Base-by-base conservation (phyloP, 768 basidiomycete genomes). In the Hygrophorus pudorinus region DNA sequence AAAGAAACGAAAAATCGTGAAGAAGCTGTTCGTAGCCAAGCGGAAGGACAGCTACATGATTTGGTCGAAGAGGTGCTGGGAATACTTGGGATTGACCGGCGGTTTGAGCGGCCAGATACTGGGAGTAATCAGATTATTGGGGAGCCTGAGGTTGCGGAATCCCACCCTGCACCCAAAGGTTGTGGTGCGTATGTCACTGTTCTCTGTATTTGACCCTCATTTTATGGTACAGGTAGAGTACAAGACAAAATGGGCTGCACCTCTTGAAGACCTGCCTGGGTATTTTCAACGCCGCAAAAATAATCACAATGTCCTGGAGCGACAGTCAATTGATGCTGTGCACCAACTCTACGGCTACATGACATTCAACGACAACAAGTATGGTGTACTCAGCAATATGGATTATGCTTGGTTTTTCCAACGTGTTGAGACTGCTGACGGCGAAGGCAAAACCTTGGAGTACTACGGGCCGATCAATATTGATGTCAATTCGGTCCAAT, bases 341-440 rank as follows among this genome's bases (percentile, higher is more conserved):
- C 29, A 46, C 10, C 48, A 49, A 46, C 34, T 49, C 39, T 49
- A 52, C 28, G 48, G 51, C 30, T 51, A 51, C 40, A 48, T 51
- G 50, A 45, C 43, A 1, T 51, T 51, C 35, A 48, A 51, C 41
- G 31, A 48, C 10, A 49, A 42, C 41, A 52, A 47, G 24, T 49
- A 46, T 44, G 48, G 48, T 20, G 39, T 49, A 12, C 51, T 52
- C 44, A 46, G 24, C 45, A 49, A 52, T 41, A 41, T 39, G 51
- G 27, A 40, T 27, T 34, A 27, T 32, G 43, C 50, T 31, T 51
- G 47, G 48, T 51, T 40, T 48, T 43, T 51, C 20, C 50, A 40
- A 32, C 48, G 50, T 39, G 35, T 42, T 24, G 44, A 49, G 38
- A 18, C 9, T 14, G 28, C n/a, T n/a, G n/a, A n/a, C n/a, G n/a